Percentiles rank a stretch among this genome's conserved stretches.
These are phyloP conservation scores for Phyllosticta citriasiana DNA, from an alignment of 2,329 filamentous ascomycete species.

Conservation along the genomic window DNA sequence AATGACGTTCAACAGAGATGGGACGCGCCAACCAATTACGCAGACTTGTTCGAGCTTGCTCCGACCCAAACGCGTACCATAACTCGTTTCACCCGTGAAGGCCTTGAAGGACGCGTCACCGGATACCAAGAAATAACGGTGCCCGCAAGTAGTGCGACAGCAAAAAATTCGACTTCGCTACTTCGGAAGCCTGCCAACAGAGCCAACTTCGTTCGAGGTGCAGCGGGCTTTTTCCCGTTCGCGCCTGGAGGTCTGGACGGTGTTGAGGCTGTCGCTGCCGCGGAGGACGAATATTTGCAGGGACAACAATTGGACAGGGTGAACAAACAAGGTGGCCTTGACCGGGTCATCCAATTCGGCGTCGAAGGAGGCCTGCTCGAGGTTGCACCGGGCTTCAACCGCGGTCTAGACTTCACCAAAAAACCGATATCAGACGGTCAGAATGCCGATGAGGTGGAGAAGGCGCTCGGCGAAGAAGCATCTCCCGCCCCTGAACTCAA, in stretches of 20 bases:
- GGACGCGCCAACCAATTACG: conserved; percentile 71
- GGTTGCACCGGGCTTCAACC: conserved; percentile 68
- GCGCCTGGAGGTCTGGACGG: conserved; percentile 81
- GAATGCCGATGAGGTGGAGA: conserved; percentile 60
- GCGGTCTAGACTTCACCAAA: conserved; percentile 65
- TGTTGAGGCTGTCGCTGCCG: conserved; percentile 73
- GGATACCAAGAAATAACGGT: conserved; percentile 93
- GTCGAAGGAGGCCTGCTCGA: conserved; percentile 69
- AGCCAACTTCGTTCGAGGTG: conserved; percentile 86
- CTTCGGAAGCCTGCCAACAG: conserved; percentile 74
- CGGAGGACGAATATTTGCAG: conserved; percentile 64
- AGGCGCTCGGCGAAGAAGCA: conserved; percentile 46
- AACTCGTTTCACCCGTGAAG: conserved; percentile 82
- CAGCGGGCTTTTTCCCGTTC: conserved; percentile 89
- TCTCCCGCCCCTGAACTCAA: conserved; percentile 20
- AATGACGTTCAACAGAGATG: conserved; percentile 82
- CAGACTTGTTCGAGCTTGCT: conserved; percentile 76
- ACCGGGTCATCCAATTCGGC: conserved; percentile 76
- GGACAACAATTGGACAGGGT: conserved; percentile 35
- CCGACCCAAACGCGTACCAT: conserved; percentile 92
- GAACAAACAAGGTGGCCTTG: conserved; percentile 46
- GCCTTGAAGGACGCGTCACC: conserved; percentile 82
- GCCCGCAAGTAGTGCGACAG: conserved; percentile 76
- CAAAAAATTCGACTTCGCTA: conserved; percentile 90
- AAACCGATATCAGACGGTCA: conserved; percentile 48